Evolutionary conservation across 2,329 filamentous ascomycete species (phyloP).

Genomic region (Rachicladosporium sp.): DNA sequence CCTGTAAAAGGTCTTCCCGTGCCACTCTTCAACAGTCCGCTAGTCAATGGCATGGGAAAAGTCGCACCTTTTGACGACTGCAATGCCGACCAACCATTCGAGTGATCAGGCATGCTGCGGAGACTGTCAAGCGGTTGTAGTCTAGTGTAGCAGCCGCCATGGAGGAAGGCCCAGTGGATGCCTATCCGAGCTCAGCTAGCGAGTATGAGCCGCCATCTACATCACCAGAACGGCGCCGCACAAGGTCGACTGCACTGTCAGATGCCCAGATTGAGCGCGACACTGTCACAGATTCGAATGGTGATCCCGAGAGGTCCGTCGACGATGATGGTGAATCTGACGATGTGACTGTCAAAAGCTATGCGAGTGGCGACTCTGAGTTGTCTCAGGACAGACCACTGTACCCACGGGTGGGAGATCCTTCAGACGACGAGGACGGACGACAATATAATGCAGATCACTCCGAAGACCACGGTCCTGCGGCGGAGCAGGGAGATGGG

Average conservation of each 20-base stretch:
- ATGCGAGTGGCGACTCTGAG: conserved; percentile 7
- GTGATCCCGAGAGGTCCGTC: neutral
- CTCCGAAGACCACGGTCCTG: no score
- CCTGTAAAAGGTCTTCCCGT: no score
- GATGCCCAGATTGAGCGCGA: neutral
- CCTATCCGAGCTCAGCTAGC: conserved; percentile 13
- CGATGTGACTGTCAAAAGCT: conserved; percentile 1
- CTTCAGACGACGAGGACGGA: conserved; percentile 10
- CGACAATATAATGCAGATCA: no score
- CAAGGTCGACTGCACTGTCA: neutral
- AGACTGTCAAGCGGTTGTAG: no score
- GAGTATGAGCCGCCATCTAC: conserved; percentile 13
- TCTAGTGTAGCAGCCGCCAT: conserved; percentile 6
- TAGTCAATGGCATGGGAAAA: no score
- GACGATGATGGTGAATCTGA: conserved; percentile 1
- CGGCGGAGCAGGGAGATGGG: no score
- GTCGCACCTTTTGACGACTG: no score
- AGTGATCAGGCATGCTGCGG: no score
- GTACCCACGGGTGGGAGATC: conserved; percentile 17
- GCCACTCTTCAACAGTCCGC: no score
- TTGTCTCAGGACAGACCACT: conserved; percentile 13
- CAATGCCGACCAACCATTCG: no score
- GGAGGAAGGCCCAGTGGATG: conserved; percentile 21
- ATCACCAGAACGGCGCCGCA: conserved; percentile 4
- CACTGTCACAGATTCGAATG: neutral